Evolutionary conservation across 495 filamentous ascomycete species (phyloP).

Genomic region (Neurospora sp.): DNA sequence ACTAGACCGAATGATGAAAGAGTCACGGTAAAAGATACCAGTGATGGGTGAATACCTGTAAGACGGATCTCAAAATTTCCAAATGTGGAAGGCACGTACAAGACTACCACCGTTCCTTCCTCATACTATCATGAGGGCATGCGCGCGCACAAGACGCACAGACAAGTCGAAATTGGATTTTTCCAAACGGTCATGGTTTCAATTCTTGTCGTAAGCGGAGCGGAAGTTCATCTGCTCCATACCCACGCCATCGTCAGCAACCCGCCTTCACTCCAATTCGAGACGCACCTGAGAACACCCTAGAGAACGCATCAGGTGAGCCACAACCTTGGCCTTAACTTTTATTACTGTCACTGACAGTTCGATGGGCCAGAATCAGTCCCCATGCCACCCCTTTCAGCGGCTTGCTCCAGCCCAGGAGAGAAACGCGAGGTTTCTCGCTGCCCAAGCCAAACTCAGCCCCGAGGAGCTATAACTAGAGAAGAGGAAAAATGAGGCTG

Average conservation of each 20-base stretch:
- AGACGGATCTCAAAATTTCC: neutral
- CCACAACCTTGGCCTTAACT: no score
- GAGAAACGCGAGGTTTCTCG: no score
- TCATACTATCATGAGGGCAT: neutral
- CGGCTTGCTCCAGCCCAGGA: no score
- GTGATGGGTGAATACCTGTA: neutral
- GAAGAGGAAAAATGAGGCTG: no score
- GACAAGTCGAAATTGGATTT: neutral
- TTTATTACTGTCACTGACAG: no score
- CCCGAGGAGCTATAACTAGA: no score
- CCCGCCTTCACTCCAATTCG: no score
- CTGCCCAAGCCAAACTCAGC: no score
- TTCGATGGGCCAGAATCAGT: no score
- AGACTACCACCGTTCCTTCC: neutral
- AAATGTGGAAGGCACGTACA: neutral
- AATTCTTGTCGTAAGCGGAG: neutral
- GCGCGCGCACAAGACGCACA: neutral
- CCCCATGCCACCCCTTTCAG: no score
- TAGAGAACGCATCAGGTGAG: no score
- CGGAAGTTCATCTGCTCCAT: neutral
- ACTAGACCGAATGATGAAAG: neutral
- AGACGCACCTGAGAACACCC: no score
- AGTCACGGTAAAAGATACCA: neutral
- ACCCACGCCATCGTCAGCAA: neutral
- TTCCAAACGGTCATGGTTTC: neutral